Percentiles rank a stretch among this genome's conserved stretches.
These are phyloP conservation scores for Azolla pinnata DNA, from an alignment of 75 land plant species.

Conservation along the genomic window DNA sequence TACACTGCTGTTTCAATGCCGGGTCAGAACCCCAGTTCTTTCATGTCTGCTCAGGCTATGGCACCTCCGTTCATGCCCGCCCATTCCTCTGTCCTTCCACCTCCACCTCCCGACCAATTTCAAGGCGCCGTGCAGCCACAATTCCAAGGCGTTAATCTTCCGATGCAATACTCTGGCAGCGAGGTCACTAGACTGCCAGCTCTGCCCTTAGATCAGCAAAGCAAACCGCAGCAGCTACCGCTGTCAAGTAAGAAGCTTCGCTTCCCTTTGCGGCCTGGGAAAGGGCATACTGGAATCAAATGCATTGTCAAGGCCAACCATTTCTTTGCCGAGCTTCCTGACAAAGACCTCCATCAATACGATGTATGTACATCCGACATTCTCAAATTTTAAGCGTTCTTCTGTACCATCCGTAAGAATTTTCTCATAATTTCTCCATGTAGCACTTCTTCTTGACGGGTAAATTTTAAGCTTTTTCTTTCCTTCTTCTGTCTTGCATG, in stretches of 20 bases:
- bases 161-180: background rate
- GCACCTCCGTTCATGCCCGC: background rate
- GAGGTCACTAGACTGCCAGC: background rate
- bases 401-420: background rate
- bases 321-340: conserved; percentile 80
- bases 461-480: too few species aligned
- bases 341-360: conserved; percentile 86
- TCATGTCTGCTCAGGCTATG: background rate
- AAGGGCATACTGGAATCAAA: conserved; percentile 42
- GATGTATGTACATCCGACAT: conserved; percentile 45
- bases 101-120: too few species aligned
- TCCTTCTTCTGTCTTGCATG: too few species aligned
- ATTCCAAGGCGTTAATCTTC: background rate
- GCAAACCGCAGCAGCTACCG: conserved; percentile 17
- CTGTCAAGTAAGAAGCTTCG: conserved; percentile 62
- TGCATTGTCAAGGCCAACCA: conserved; percentile 88
- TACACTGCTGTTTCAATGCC: too few species aligned
- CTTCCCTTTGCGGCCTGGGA: conserved; percentile 78
- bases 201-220: conserved; percentile 7
- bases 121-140: background rate
- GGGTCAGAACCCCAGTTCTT: too few species aligned
- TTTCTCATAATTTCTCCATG: too few species aligned
- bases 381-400: too few species aligned
- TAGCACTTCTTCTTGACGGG: too few species aligned
- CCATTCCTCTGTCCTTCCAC: too few species aligned